phyloP scores from a whole-genome alignment of 129 eudicot genomes.

The Lactuca saligna region DNA sequence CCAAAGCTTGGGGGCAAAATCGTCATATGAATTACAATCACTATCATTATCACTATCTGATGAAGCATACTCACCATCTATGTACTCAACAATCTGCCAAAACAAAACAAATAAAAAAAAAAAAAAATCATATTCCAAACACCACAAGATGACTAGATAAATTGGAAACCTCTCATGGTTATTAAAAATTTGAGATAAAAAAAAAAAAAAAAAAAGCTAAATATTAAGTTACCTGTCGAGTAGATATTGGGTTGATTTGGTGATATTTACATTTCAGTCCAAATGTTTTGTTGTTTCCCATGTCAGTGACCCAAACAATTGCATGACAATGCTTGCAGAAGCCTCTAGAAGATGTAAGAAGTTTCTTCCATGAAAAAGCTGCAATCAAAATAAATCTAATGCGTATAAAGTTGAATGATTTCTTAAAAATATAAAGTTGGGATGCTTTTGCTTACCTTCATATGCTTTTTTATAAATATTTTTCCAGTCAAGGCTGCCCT shows the following conservation, averaged over 20 bases:
- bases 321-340: conserved; percentile 56
- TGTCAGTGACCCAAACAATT: conserved; percentile 58
- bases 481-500: conserved; percentile 46
- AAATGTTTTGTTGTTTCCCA: conserved; percentile 21
- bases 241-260: conserved; percentile 50
- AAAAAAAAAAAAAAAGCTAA: not conserved
- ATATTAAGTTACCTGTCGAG: conserved; percentile 44
- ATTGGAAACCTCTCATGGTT: not conserved
- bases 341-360: conserved; percentile 52
- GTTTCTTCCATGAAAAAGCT: conserved; percentile 45
- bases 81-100: conserved; percentile 58
- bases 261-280: conserved; percentile 33
- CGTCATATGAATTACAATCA: conserved; percentile 52
- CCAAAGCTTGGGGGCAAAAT: conserved; percentile 50
- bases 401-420: not conserved
- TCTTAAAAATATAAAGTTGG: not conserved
- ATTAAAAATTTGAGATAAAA: conserved; percentile 1
- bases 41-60: conserved; percentile 67
- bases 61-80: conserved; percentile 40
- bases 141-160: not conserved
- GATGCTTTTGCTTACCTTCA: conserved; percentile 38
- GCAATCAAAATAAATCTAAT: conserved; percentile 11
- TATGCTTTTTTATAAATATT: conserved; percentile 46
- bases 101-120: not conserved
- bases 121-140: not conserved